Conservation (phyloP, 305 asterid genomes). For the Fraxinus nigra region DNA sequence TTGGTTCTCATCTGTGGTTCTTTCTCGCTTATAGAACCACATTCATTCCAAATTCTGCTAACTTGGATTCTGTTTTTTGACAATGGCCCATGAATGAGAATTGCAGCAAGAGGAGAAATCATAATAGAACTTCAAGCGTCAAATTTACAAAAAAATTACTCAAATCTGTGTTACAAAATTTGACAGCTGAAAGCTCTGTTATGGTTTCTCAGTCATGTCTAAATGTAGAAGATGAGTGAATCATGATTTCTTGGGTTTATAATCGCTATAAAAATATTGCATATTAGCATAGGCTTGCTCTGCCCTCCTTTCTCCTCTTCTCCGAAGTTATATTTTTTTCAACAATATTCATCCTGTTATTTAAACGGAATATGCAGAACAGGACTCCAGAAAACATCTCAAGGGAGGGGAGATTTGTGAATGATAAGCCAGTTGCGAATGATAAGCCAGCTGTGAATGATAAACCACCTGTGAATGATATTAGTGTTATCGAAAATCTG, state of each 20-base stretch:
- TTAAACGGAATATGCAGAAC: slow-evolving; percentile 30
- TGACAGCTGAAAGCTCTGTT: background rate
- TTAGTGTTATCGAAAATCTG: slow-evolving; percentile 45
- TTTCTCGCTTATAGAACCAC: background rate
- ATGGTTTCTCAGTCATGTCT: background rate
- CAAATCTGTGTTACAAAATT: background rate
- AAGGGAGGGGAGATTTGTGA: slow-evolving; percentile 26
- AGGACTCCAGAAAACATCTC: slow-evolving; percentile 28
- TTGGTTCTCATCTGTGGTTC: background rate
- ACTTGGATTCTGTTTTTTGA: background rate
- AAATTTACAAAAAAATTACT: background rate
- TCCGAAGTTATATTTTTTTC: background rate
- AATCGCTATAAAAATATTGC: background rate
- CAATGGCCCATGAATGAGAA: background rate
- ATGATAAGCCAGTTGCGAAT: background rate
- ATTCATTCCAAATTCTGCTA: background rate
- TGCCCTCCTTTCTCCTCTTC: background rate
- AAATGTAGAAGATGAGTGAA: slow-evolving; percentile 1
- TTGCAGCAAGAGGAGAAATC: background rate
- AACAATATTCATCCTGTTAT: background rate
- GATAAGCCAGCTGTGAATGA: background rate
- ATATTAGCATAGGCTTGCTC: background rate
- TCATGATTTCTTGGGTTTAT: background rate
- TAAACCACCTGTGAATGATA: background rate
- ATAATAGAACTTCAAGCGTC: background rate